Percentiles rank a stretch among this genome's conserved stretches.
Evolutionary conservation across 768 basidiomycete species (phyloP).

Genomic region (Paxillus ammoniavirescens): DNA sequence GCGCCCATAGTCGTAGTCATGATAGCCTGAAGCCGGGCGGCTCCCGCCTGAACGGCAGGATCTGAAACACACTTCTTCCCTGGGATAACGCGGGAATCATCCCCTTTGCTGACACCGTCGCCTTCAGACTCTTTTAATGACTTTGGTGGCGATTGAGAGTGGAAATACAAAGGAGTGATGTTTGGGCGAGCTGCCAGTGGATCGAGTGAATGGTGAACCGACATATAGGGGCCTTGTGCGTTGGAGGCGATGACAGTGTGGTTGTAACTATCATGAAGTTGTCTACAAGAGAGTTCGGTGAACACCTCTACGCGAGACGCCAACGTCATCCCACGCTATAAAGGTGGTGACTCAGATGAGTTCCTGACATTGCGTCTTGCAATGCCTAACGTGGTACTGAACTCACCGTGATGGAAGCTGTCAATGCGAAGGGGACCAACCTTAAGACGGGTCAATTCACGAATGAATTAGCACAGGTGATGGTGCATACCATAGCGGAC

Average conservation of each 20-base stretch:
- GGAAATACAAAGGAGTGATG: slow-evolving; percentile 11
- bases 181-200: slow-evolving; percentile 1
- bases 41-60: slow-evolving; percentile 63
- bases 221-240: background rate
- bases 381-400: too few species aligned
- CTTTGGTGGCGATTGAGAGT: slow-evolving; percentile 1
- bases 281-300: slow-evolving; percentile 71
- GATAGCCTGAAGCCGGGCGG: slow-evolving; percentile 72
- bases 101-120: slow-evolving; percentile 31
- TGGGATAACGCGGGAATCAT: slow-evolving; percentile 38
- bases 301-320: slow-evolving; percentile 79
- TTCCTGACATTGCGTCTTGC: background rate
- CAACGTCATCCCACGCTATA: slow-evolving; percentile 75
- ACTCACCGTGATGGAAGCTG: slow-evolving; percentile 65
- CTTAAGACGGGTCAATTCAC: slow-evolving; percentile 34
- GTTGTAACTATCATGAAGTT: slow-evolving; percentile 47
- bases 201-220: slow-evolving; percentile 6
- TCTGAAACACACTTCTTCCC: slow-evolving; percentile 42
- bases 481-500: slow-evolving; percentile 44
- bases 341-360: slow-evolving; percentile 7
- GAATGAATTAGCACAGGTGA: background rate
- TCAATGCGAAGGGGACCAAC: slow-evolving; percentile 70
- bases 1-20: slow-evolving; percentile 77
- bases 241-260: slow-evolving; percentile 19
- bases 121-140: slow-evolving; percentile 19